Evolutionary conservation across 805 yeast genomes (phyloP).

Genomic region (Isabelozyma heimii): DNA sequence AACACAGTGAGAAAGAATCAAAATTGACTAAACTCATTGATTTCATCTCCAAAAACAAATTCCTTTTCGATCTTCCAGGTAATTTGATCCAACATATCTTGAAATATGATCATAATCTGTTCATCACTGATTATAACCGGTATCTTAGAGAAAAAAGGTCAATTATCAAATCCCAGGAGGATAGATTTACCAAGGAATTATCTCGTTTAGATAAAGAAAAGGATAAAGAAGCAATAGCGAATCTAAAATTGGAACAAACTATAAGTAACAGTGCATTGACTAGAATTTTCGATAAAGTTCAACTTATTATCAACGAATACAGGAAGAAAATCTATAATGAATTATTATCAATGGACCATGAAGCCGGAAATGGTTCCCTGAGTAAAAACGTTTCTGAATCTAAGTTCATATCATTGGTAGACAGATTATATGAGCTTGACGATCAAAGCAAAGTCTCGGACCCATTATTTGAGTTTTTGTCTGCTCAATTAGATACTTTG

Average conservation of each 20-base stretch:
- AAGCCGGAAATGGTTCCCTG: conserved; percentile 13
- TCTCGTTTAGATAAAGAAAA: conserved; percentile 9
- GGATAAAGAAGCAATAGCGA: conserved; percentile 8
- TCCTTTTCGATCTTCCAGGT: conserved; percentile 36
- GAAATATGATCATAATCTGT: conserved; percentile 30
- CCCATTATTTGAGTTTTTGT: conserved; percentile 36
- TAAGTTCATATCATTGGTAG: conserved; percentile 37
- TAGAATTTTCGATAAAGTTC: conserved; percentile 30
- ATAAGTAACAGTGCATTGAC: conserved; percentile 25
- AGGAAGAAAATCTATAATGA: conserved; percentile 34
- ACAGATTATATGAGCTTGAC: conserved; percentile 35
- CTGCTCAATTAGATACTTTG: conserved; percentile 27
- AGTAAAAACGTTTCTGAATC: conserved; percentile 13
- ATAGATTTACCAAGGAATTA: conserved; percentile 7
- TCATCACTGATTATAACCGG: conserved; percentile 32
- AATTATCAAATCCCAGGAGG: conserved; percentile 11
- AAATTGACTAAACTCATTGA: conserved; percentile 34
- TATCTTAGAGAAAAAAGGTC: conserved; percentile 24
- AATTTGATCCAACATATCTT: conserved; percentile 25
- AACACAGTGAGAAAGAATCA: conserved; percentile 32
- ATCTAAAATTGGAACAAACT: conserved; percentile 20
- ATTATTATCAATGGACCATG: conserved; percentile 37
- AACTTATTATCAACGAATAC: conserved; percentile 31
- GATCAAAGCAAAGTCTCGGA: conserved; percentile 14
- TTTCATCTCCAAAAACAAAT: conserved; percentile 27